phyloP scores from a whole-genome alignment of 208 protist species.

The Trypanosoma lewisi region DNA sequence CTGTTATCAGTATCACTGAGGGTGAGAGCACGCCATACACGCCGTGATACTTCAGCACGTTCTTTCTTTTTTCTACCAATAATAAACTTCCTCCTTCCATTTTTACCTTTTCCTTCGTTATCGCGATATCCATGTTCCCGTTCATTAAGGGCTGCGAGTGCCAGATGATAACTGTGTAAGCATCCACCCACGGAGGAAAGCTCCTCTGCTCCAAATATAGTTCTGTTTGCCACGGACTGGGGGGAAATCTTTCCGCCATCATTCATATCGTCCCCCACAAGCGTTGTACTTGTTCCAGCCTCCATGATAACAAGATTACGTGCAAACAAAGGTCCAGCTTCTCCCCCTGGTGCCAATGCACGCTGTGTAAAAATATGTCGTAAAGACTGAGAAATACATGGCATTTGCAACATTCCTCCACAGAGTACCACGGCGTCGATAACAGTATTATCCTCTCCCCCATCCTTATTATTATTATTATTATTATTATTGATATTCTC shows the following conservation, averaged over 20 bases:
- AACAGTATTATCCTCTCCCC: conserved; percentile 7
- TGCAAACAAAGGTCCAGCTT: conserved; percentile 9
- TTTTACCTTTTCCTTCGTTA: neutral
- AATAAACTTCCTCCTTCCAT: conserved; percentile 1
- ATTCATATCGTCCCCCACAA: neutral
- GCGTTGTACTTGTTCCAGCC: conserved; percentile 10
- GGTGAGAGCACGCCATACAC: conserved; percentile 31
- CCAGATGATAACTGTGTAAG: conserved; percentile 60
- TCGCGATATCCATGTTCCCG: conserved; percentile 15
- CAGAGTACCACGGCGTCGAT: conserved; percentile 62
- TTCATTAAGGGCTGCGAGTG: conserved; percentile 25
- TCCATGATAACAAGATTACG: conserved; percentile 32
- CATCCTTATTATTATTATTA: too few relatives aligned
- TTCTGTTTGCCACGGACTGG: conserved; percentile 14
- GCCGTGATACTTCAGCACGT: conserved; percentile 18
- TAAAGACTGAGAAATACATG: conserved; percentile 44
- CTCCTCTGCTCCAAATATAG: conserved; percentile 55
- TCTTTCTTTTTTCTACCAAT: conserved; percentile 8
- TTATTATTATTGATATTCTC: too few relatives aligned
- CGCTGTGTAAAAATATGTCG: conserved; percentile 29
- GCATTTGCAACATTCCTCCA: conserved; percentile 81
- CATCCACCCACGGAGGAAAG: conserved; percentile 65
- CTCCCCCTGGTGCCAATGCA: neutral
- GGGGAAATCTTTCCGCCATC: neutral
- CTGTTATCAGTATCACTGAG: neutral